Percentiles rank a stretch among this genome's conserved stretches.
Conservation (phyloP, 106 monocot genomes). For the Xerophyta viscosa region DNA sequence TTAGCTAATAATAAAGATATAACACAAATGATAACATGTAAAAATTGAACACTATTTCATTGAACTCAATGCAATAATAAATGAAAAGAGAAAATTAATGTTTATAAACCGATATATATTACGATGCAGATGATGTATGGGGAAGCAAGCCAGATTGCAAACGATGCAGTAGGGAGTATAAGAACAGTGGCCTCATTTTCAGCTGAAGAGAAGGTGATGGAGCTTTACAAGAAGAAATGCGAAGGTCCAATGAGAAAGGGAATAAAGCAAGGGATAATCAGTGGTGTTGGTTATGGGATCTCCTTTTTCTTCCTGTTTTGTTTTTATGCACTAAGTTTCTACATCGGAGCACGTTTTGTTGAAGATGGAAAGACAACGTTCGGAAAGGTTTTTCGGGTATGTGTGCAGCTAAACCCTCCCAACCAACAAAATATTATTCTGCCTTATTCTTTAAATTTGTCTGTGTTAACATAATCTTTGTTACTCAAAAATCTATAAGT, state of each 20-base stretch:
- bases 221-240: slow-evolving; percentile 53
- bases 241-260: slow-evolving; percentile 40
- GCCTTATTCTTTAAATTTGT: too few species aligned
- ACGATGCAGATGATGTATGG: slow-evolving; percentile 55
- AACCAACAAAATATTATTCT: too few species aligned
- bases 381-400: slow-evolving; percentile 44
- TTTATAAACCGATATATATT: not conserved
- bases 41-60: too few species aligned
- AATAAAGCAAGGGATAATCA: slow-evolving; percentile 40
- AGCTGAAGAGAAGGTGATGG: slow-evolving; percentile 59
- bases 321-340: slow-evolving; percentile 50
- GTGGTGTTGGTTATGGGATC: slow-evolving; percentile 41
- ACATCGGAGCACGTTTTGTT: slow-evolving; percentile 53
- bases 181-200: slow-evolving; percentile 58
- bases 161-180: slow-evolving; percentile 59
- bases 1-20: too few species aligned
- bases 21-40: too few species aligned
- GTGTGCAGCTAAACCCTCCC: too few species aligned
- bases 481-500: too few species aligned
- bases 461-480: too few species aligned
- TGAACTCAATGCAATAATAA: too few species aligned
- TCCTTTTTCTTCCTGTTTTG: slow-evolving; percentile 45
- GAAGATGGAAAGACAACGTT: slow-evolving; percentile 44
- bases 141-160: slow-evolving; percentile 63
- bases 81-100: too few species aligned